A percentile compares a stretch with the other conserved stretches of the same genome.
phyloP scores from a whole-genome alignment of 2,329 filamentous ascomycete genomes.

The Pseudodiploospora longispora region DNA sequence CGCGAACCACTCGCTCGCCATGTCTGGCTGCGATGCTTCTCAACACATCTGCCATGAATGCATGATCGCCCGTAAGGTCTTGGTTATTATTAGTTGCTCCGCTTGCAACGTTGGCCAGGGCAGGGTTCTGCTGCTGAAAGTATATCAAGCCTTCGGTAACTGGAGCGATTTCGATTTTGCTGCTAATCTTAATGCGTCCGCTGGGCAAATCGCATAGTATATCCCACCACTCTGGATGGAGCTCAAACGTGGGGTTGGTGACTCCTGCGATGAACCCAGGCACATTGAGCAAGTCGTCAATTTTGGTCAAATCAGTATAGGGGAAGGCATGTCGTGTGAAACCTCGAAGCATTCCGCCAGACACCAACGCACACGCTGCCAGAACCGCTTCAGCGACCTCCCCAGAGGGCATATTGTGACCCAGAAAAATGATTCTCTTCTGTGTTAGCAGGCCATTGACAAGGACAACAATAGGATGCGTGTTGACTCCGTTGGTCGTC shows the following conservation, averaged over 20 bases:
- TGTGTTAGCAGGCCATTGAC: conserved; percentile 93
- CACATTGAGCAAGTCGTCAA: conserved; percentile 91
- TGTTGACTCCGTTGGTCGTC: conserved; percentile 81
- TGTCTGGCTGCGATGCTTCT: conserved; percentile 77
- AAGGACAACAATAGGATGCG: conserved; percentile 90
- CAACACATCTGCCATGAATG: conserved; percentile 82
- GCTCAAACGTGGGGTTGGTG: conserved; percentile 91
- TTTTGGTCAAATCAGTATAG: conserved; percentile 95
- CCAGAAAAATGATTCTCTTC: conserved; percentile 92
- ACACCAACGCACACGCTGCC: conserved; percentile 89
- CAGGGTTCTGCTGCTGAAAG: conserved; percentile 73
- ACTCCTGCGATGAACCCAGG: conserved; percentile 97
- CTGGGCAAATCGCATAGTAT: conserved; percentile 86
- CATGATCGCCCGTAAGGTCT: conserved; percentile 77
- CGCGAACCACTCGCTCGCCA: conserved; percentile 81
- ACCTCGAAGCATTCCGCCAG: conserved; percentile 82
- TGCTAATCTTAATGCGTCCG: conserved; percentile 90
- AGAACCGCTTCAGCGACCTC: conserved; percentile 97
- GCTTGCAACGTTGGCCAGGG: conserved; percentile 42
- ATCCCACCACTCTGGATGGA: conserved; percentile 98
- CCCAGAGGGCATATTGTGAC: conserved; percentile 88
- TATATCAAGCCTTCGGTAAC: conserved; percentile 78
- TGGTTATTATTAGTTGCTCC: conserved; percentile 32
- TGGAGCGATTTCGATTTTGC: conserved; percentile 70
- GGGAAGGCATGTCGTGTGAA: conserved; percentile 96